Evolutionary conservation across 148 eudicot genomes (phyloP).

Genomic region (Cornus kousa): DNA sequence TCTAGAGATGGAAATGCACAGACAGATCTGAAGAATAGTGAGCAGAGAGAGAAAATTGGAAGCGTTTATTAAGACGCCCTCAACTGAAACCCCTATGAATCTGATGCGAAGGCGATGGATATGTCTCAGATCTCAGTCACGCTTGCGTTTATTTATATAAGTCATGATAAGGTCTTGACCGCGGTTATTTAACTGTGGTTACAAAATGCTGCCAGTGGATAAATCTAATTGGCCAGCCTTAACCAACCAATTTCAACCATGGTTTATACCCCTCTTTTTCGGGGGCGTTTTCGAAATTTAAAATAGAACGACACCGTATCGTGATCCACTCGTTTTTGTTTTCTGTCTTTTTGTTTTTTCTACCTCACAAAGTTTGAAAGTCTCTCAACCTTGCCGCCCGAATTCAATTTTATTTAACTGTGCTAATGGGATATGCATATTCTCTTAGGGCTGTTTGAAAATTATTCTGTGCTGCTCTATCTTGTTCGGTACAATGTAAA

Average conservation of each 20-base stretch:
- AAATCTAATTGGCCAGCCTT: conserved; percentile 3
- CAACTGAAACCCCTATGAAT: neutral
- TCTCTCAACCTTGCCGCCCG: too few species aligned
- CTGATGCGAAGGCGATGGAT: neutral
- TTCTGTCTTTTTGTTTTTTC: too few species aligned
- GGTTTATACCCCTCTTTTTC: neutral
- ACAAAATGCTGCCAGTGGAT: neutral
- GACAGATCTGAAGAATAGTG: neutral
- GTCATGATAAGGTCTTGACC: neutral
- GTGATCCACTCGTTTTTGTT: too few species aligned
- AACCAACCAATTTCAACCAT: conserved; percentile 4
- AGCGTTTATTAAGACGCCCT: conserved; percentile 38
- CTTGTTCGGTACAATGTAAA: too few species aligned
- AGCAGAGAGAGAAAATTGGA: neutral
- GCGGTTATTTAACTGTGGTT: conserved; percentile 4
- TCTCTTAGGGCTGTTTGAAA: too few species aligned
- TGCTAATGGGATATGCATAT: too few species aligned
- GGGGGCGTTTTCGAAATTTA: neutral
- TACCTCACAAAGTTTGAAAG: too few species aligned
- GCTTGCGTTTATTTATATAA: conserved; percentile 1
- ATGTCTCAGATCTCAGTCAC: neutral
- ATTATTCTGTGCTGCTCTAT: too few species aligned
- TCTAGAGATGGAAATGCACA: neutral
- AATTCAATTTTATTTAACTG: too few species aligned
- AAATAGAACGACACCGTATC: neutral